These are phyloP conservation scores for Phytophthora melonis DNA, from an alignment of 352 stramenopile genomes.

Conservation along the genomic window DNA sequence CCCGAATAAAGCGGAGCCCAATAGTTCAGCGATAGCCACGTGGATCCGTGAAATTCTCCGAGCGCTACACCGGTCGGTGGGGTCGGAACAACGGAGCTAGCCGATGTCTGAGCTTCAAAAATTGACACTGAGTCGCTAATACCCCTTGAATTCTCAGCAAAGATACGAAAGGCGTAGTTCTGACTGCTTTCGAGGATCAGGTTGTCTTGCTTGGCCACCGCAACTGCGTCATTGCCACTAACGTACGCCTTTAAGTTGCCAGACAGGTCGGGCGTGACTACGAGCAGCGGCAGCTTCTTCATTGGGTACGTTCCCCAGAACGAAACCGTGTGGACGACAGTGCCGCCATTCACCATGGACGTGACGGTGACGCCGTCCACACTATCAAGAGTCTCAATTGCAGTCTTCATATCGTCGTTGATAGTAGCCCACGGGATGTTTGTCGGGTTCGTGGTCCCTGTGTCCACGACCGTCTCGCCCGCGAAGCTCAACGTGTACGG, in stretches of 20 bases:
- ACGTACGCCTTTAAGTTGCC: slow-evolving; percentile 53
- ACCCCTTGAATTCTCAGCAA: slow-evolving; percentile 67
- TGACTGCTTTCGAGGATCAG: slow-evolving; percentile 66
- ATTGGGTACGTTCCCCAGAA: slow-evolving; percentile 88
- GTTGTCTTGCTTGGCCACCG: slow-evolving; percentile 59
- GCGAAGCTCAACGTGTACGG: slow-evolving; percentile 67
- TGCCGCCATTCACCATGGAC: slow-evolving; percentile 51
- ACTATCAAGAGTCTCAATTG: slow-evolving; percentile 53
- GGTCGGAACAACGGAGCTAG: slow-evolving; percentile 72
- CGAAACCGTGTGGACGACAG: slow-evolving; percentile 84
- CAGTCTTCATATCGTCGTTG: slow-evolving; percentile 43
- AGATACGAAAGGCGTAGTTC: slow-evolving; percentile 65
- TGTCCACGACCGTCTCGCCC: slow-evolving; percentile 38
- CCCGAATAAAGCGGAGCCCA: slow-evolving; percentile 87
- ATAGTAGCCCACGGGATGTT: slow-evolving; percentile 53
- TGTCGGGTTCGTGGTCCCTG: slow-evolving; percentile 10
- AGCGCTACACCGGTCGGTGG: slow-evolving; percentile 80
- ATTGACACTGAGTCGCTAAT: slow-evolving; percentile 50
- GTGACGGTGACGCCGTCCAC: slow-evolving; percentile 66
- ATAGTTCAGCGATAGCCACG: slow-evolving; percentile 87
- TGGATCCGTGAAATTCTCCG: slow-evolving; percentile 78
- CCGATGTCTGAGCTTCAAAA: slow-evolving; percentile 52
- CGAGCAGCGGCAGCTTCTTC: slow-evolving; percentile 58
- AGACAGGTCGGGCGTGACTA: slow-evolving; percentile 24
- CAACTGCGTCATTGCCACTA: slow-evolving; percentile 59